Evolutionary conservation across 2,329 filamentous ascomycete genomes (phyloP).

Genomic region (Penicillium sp.): DNA sequence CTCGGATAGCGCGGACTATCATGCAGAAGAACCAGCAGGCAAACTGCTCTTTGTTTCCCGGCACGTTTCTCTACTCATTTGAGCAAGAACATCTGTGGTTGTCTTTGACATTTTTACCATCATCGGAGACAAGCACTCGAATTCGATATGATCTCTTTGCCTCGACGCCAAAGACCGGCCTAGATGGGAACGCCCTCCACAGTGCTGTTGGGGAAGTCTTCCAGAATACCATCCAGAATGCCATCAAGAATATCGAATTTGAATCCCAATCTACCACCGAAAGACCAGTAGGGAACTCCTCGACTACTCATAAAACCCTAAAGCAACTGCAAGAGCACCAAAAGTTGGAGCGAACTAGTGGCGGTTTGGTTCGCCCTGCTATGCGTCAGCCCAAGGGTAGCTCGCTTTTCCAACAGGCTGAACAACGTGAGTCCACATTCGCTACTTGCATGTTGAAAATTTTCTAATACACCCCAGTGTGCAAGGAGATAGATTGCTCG

Average conservation of each 20-base stretch:
- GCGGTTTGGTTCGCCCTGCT: constrained; percentile 25
- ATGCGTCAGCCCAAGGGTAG: constrained; percentile 27
- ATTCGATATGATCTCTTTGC: constrained; percentile 35
- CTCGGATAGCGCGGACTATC: constrained; percentile 3
- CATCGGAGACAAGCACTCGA: constrained; percentile 24
- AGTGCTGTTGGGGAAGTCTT: constrained; percentile 2
- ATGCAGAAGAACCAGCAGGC: not conserved
- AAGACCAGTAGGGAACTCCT: not conserved
- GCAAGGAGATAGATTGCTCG: constrained; percentile 22
- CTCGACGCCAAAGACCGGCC: not conserved
- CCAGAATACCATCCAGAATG: not conserved
- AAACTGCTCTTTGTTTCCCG: constrained; percentile 22
- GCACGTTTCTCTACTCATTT: constrained; percentile 23
- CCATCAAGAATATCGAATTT: constrained; percentile 12
- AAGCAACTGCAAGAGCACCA: constrained; percentile 21
- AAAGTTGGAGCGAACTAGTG: constrained; percentile 23
- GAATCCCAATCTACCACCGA: constrained; percentile 10
- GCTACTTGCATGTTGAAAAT: not conserved
- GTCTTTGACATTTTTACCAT: constrained; percentile 28
- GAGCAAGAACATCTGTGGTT: constrained; percentile 20
- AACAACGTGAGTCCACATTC: constrained; percentile 22
- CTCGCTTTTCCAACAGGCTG: constrained; percentile 27
- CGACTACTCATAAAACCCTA: constrained; percentile 12
- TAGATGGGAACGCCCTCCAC: not conserved
- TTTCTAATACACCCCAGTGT: constrained; percentile 14